These are phyloP conservation scores for Chytriomyces sp. DNA, from an alignment of 192 early-diverging fungal genomes.

Conservation along the genomic window DNA sequence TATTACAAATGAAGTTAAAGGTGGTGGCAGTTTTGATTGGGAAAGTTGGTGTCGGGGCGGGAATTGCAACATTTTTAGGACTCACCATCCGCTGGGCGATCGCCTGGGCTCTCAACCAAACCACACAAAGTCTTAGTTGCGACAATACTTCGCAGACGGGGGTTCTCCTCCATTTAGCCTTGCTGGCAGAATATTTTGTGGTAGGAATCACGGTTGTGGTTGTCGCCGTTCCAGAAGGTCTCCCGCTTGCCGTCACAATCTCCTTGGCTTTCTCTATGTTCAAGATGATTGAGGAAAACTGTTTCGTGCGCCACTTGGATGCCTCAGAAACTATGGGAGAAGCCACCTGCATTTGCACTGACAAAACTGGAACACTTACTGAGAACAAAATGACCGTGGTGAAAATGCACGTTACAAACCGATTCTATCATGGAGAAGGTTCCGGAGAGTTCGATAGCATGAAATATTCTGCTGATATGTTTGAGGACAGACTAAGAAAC, in stretches of 20 bases:
- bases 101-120: conserved; percentile 20
- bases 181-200: conserved; percentile 55
- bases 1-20: conserved; percentile 59
- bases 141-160: neutral
- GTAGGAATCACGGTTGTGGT: conserved; percentile 63
- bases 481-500: conserved; percentile 32
- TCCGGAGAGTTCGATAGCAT: conserved; percentile 49
- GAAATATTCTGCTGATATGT: conserved; percentile 42
- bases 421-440: conserved; percentile 55
- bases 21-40: conserved; percentile 61
- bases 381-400: conserved; percentile 69
- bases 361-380: conserved; percentile 66
- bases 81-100: conserved; percentile 58
- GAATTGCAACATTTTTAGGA: conserved; percentile 59
- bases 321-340: conserved; percentile 68
- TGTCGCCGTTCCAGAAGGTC: conserved; percentile 65
- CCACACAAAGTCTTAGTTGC: conserved; percentile 14
- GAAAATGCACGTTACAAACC: conserved; percentile 46
- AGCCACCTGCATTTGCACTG: conserved; percentile 65
- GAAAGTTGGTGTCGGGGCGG: conserved; percentile 64
- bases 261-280: conserved; percentile 65
- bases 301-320: conserved; percentile 64
- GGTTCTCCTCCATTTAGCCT: conserved; percentile 37
- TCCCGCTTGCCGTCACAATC: conserved; percentile 67
- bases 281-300: conserved; percentile 68